These are phyloP conservation scores for Pyricularia sp. DNA, from an alignment of 2,329 filamentous ascomycete species.

Conservation along the genomic window DNA sequence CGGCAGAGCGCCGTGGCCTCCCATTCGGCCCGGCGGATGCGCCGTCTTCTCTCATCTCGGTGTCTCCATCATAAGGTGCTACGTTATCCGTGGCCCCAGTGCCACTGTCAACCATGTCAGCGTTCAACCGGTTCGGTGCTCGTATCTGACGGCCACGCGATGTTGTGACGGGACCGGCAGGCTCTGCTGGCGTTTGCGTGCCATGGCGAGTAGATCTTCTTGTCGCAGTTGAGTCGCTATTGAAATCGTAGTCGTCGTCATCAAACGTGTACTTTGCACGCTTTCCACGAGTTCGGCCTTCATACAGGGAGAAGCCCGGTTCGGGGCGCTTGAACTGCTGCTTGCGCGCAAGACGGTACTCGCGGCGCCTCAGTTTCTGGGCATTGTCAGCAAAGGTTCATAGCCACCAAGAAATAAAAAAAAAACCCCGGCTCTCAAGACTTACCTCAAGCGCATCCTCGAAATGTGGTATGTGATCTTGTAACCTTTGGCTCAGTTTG, in stretches of 20 bases:
- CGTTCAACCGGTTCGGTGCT: conserved; percentile 56
- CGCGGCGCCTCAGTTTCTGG: conserved; percentile 84
- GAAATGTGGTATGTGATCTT: conserved; percentile 74
- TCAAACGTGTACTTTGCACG: conserved; percentile 95
- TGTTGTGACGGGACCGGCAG: conserved; percentile 55
- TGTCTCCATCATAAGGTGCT: conserved; percentile 27
- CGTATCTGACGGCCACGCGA: conserved; percentile 81
- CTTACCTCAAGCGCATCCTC: conserved; percentile 84
- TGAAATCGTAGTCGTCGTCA: conserved; percentile 62
- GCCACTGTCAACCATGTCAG: conserved; percentile 40
- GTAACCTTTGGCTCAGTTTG: conserved; percentile 68
- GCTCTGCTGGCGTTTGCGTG: conserved; percentile 62
- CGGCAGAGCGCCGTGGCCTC: conserved; percentile 40
- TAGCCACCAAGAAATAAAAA: neutral
- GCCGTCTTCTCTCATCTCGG: conserved; percentile 21
- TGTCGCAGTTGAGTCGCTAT: conserved; percentile 49
- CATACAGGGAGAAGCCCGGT: conserved; percentile 85
- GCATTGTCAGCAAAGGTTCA: conserved; percentile 1
- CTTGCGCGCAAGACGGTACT: conserved; percentile 80
- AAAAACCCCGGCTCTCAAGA: conserved; percentile 6
- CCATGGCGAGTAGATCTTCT: conserved; percentile 66
- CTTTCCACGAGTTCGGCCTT: conserved; percentile 92
- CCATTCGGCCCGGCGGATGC: conserved; percentile 33
- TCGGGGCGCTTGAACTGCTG: conserved; percentile 83
- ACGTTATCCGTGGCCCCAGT: conserved; percentile 37